These are phyloP conservation scores for Aspergillus carlsbadensis DNA, from an alignment of 495 filamentous ascomycete genomes.

Conservation along the genomic window DNA sequence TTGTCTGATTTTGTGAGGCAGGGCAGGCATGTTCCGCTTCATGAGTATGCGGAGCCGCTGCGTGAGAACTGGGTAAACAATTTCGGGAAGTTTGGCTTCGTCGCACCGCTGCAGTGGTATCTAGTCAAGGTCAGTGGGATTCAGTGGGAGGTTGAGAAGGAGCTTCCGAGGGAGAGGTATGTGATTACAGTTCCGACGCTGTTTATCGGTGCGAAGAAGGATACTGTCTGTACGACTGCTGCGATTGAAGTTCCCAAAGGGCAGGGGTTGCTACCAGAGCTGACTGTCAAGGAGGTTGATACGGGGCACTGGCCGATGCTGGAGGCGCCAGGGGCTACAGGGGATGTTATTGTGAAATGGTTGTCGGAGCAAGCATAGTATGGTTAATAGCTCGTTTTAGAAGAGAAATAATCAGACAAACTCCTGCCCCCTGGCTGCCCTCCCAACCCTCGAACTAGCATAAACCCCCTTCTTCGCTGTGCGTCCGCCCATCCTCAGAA, in stretches of 20 bases:
- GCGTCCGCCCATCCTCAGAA: constrained; percentile 30
- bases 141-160: neutral
- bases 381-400: too few relatives aligned
- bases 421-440: constrained; percentile 32
- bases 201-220: too few relatives aligned
- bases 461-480: constrained; percentile 39
- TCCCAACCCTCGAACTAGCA: constrained; percentile 24
- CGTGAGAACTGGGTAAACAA: too few relatives aligned
- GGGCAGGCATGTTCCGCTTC: neutral
- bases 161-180: neutral
- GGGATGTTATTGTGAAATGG: neutral
- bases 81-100: too few relatives aligned
- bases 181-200: too few relatives aligned
- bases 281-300: too few relatives aligned
- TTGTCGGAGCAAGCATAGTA: neutral
- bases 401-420: constrained; percentile 17
- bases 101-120: neutral
- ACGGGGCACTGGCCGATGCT: neutral
- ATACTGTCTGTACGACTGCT: too few relatives aligned
- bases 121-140: neutral
- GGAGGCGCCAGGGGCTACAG: neutral
- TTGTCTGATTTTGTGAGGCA: neutral
- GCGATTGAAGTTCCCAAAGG: too few relatives aligned
- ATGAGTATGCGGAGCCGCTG: too few relatives aligned
- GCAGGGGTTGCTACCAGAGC: too few relatives aligned